Evolutionary conservation across 345 rosid species (phyloP), one percentile per base, ranked within the genome.

Genomic region (Aquilaria malaccensis): DNA sequence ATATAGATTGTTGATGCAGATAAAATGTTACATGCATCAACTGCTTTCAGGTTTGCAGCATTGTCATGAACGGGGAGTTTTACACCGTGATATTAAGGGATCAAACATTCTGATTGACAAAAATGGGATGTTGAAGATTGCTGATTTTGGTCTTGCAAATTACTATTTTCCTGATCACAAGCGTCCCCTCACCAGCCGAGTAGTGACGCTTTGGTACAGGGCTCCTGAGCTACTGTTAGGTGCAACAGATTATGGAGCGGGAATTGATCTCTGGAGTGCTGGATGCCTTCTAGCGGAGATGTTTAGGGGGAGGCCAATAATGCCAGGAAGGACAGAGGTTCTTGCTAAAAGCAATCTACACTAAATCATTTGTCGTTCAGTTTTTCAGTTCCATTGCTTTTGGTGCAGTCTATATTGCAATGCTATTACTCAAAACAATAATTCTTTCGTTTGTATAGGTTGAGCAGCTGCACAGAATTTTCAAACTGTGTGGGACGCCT

Each of bases 381-480:
- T 7, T 3, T 61, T 55, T 57, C 33, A 57, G 54, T 30, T 50
- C 37, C n/a, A n/a, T 13, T 33, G 37, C 9, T 41, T 6, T 12
- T 12, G 29, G 6, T 57, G 37, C 57, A 41, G 7, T 57, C 45
- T 13, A 7, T 33, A 13, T 10, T 55, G 43, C 6, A 50, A 29
- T 48, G 31, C 60, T 45, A 47, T 10, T 52, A 63, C 65, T 58
- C 60, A 10, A 62, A 30, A 55, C 55, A 11, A 52, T 15, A 15
- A 55, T 15, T 13, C 52, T n/a, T 58, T 60, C 2, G 11, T 58
- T 48, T 33, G 33, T 54, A 51, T 67, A 85, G 98, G 91, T 89
- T 60, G 97, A 93, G 72, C 98, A 89, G 73, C 75, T 89, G 59
- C 94, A 93, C 72, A 85, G 76, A 74, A 93, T 85, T 62, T 92